A percentile compares a stretch with the other conserved stretches of the same genome.
Conservation (phyloP, 306 rosid genomes). For the Quercus bicolor region DNA sequence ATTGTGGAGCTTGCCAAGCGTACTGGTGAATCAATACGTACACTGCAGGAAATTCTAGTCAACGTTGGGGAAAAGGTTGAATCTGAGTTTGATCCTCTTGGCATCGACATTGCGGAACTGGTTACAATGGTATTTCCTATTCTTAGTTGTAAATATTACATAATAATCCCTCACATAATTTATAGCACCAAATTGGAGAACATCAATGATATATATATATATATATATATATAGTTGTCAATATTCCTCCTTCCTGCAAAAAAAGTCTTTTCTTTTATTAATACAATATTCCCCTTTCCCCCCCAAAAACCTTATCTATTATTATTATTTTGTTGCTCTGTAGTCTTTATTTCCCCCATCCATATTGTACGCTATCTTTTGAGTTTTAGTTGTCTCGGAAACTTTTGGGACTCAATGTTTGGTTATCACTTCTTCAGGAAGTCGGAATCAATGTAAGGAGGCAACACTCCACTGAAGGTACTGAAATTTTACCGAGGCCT, state of each 20-base stretch:
- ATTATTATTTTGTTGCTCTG: not conserved
- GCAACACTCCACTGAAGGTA: slow-evolving; percentile 71
- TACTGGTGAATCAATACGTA: slow-evolving; percentile 54
- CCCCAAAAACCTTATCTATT: not conserved
- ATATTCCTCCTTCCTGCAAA: not conserved
- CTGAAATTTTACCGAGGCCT: slow-evolving; percentile 66
- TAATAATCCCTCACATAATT: slow-evolving; percentile 6
- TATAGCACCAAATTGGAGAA: not conserved
- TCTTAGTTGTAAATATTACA: slow-evolving; percentile 15
- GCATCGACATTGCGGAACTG: slow-evolving; percentile 72
- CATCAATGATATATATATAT: not conserved
- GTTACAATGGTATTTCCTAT: slow-evolving; percentile 68
- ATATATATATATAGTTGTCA: not conserved
- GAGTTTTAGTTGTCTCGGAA: slow-evolving; percentile 6
- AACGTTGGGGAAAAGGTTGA: slow-evolving; percentile 78
- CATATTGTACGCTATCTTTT: slow-evolving; percentile 12
- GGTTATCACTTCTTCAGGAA: slow-evolving; percentile 54
- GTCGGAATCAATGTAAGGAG: slow-evolving; percentile 75
- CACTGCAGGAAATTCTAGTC: slow-evolving; percentile 63
- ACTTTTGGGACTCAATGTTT: slow-evolving; percentile 4
- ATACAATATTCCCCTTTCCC: no score
- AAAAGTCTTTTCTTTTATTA: not conserved
- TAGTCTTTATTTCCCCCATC: not conserved
- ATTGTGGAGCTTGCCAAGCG: slow-evolving; percentile 78
- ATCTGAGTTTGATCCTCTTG: slow-evolving; percentile 84